phyloP scores from a whole-genome alignment of 306 rosid species.

The Leucaena leucocephala region DNA sequence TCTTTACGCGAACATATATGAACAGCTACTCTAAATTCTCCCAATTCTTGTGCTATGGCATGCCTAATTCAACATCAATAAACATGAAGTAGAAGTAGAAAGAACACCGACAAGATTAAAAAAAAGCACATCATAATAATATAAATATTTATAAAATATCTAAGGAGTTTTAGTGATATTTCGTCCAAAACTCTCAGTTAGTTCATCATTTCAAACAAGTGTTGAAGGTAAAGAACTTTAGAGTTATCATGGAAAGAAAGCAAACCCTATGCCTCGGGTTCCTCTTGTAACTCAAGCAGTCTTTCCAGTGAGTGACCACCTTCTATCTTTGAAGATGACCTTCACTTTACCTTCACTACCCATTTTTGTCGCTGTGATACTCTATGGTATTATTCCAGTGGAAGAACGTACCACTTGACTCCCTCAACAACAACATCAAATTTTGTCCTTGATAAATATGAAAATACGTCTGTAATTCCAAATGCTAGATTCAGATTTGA shows the following conservation, averaged over 20 bases:
- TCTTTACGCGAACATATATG: neutral
- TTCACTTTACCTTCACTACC: neutral
- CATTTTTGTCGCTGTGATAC: neutral
- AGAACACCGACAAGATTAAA: neutral
- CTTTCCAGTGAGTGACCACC: neutral
- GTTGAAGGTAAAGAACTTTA: too few relatives aligned
- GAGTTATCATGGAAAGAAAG: neutral
- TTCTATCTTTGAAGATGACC: neutral
- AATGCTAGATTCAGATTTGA: neutral
- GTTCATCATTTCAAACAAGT: neutral
- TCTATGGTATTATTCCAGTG: neutral
- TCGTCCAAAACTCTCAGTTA: too few relatives aligned
- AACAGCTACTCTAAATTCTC: neutral
- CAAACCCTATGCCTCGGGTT: neutral
- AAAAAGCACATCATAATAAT: neutral
- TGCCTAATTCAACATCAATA: neutral
- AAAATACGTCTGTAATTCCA: neutral
- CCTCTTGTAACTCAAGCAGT: neutral
- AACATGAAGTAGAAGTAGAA: neutral
- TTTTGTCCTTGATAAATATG: neutral
- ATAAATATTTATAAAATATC: too few relatives aligned
- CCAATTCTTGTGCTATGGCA: neutral
- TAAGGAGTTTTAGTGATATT: neutral
- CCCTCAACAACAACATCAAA: neutral
- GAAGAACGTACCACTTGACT: neutral